These are phyloP conservation scores for Acidomyces sp. DNA, from an alignment of 495 filamentous ascomycete genomes.

Conservation along the genomic window DNA sequence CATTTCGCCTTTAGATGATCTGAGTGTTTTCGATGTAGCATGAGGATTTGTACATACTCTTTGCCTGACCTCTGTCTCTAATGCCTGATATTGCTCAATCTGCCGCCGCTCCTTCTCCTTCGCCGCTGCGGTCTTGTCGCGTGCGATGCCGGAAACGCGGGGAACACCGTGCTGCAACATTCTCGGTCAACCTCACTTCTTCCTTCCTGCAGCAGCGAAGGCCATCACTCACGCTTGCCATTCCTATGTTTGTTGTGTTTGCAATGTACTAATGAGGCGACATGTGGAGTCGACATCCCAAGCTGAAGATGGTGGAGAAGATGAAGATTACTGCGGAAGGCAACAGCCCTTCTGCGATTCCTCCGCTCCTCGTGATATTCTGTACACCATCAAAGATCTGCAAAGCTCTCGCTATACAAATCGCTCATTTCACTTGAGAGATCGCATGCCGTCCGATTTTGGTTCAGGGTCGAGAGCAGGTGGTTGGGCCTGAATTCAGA, in stretches of 20 bases:
- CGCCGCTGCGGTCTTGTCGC: slow-evolving; percentile 50
- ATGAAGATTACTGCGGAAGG: no score
- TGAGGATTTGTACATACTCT: slow-evolving; percentile 39
- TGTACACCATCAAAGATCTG: no score
- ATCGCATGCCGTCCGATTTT: no score
- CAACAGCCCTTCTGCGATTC: no score
- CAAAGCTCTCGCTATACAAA: no score
- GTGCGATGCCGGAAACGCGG: slow-evolving; percentile 42
- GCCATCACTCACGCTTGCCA: slow-evolving; percentile 25
- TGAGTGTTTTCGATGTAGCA: not conserved
- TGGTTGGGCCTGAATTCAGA: no score
- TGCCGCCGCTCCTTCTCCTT: slow-evolving; percentile 55
- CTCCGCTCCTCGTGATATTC: no score
- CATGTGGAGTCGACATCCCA: not conserved
- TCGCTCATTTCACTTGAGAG: no score
- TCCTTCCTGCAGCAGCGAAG: not conserved
- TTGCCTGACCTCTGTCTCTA: slow-evolving; percentile 51
- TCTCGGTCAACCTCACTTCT: slow-evolving; percentile 10
- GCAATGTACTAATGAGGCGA: not conserved
- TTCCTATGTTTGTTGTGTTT: slow-evolving; percentile 2
- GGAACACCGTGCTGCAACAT: slow-evolving; percentile 60
- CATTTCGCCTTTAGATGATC: not conserved
- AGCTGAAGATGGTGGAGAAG: no score
- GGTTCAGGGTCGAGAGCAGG: no score
- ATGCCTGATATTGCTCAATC: slow-evolving; percentile 62